These are phyloP conservation scores for Pseudozyma pruni DNA, from an alignment of 1,284 basidiomycete genomes.

Conservation along the genomic window DNA sequence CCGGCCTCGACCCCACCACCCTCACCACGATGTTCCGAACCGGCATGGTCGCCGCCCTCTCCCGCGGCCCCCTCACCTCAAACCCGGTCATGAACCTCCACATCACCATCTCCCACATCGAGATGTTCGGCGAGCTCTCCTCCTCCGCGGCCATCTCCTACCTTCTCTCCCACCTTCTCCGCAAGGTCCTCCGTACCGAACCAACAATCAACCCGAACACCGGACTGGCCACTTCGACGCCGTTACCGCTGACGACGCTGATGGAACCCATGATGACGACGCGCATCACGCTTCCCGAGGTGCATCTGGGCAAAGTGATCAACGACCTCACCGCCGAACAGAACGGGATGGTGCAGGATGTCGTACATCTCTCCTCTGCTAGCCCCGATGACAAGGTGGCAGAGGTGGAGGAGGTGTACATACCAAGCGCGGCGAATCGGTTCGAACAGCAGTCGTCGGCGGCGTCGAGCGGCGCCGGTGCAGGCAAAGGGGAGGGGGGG, in stretches of 20 bases:
- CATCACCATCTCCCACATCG: conserved; percentile 38
- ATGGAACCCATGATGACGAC: conserved; percentile 67
- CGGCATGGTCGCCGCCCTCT: conserved; percentile 52
- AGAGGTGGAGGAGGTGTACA: conserved; percentile 74
- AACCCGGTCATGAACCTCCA: conserved; percentile 56
- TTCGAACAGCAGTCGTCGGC: conserved; percentile 74
- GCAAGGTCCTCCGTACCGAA: conserved; percentile 40
- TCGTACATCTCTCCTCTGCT: conserved; percentile 66
- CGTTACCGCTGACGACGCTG: conserved; percentile 34
- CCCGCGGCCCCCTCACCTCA: conserved; percentile 60
- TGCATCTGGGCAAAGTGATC: conserved; percentile 59
- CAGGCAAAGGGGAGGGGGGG: conserved; percentile 16
- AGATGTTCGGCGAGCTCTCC: conserved; percentile 52
- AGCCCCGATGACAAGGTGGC: conserved; percentile 65
- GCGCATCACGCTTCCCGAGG: conserved; percentile 44
- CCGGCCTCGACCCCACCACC: conserved; percentile 31
- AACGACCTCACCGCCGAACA: conserved; percentile 62
- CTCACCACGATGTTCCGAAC: conserved; percentile 30
- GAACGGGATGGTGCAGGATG: conserved; percentile 54
- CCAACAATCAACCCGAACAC: conserved; percentile 13
- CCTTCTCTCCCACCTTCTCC: conserved; percentile 45
- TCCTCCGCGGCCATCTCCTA: conserved; percentile 52
- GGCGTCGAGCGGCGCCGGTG: conserved; percentile 57
- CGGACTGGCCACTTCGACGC: background rate
- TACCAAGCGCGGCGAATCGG: conserved; percentile 75